Conservation (phyloP, 345 rosid genomes). For the Carallia pectinifolia region DNA sequence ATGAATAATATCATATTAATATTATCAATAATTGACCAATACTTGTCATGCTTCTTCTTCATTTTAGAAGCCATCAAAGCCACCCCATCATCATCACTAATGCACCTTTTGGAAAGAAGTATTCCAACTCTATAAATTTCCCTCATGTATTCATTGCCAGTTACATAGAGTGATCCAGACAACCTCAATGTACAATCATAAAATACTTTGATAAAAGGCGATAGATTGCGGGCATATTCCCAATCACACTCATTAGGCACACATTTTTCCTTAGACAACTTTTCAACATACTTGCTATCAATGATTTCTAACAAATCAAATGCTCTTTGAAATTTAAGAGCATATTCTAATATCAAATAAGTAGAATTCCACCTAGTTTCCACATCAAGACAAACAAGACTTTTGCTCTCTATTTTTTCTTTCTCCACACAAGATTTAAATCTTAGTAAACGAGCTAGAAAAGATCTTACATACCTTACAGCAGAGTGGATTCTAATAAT, state of each 20-base stretch:
- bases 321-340: background rate
- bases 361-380: background rate
- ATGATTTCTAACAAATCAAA: background rate
- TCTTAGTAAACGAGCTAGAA: background rate
- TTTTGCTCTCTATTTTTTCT: background rate
- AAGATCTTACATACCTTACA: constrained; percentile 7
- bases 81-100: background rate
- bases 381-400: background rate
- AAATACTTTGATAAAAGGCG: background rate
- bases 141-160: background rate
- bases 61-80: background rate
- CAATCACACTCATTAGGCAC: background rate
- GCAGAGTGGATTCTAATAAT: background rate
- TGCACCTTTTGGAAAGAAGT: background rate
- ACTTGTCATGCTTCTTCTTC: background rate
- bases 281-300: background rate
- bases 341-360: too few species aligned
- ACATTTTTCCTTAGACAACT: background rate
- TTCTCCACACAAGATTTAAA: background rate
- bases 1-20: background rate
- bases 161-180: background rate
- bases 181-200: background rate
- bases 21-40: background rate
- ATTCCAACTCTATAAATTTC: background rate
- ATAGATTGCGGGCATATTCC: background rate